Evolutionary conservation across 2,329 filamentous ascomycete genomes (phyloP).

Genomic region (Cryphonectria parasitica): DNA sequence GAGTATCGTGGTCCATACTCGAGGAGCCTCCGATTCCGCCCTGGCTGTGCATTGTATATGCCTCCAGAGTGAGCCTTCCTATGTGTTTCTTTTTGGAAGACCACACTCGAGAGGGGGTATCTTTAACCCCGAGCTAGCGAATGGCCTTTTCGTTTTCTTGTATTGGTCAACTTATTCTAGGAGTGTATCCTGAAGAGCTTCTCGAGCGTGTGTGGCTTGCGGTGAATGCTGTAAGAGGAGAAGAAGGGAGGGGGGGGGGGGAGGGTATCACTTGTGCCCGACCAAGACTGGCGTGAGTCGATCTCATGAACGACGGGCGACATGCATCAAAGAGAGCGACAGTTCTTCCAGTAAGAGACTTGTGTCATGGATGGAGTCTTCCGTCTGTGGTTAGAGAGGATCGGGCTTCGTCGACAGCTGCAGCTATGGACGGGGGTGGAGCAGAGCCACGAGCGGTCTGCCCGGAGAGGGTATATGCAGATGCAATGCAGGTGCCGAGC

Average conservation of each 20-base stretch:
- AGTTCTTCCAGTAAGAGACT: constrained; percentile 41
- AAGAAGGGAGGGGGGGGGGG: constrained; percentile 39
- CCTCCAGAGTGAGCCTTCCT: constrained; percentile 10
- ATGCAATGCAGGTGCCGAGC: constrained; percentile 30
- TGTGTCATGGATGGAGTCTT: constrained; percentile 25
- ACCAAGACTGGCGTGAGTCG: constrained; percentile 41
- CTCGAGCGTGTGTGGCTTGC: constrained; percentile 23
- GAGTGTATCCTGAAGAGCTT: not conserved
- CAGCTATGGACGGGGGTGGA: constrained; percentile 33
- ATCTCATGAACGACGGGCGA: constrained; percentile 48
- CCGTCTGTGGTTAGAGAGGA: constrained; percentile 38
- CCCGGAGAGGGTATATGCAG: constrained; percentile 37
- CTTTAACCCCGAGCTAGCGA: not conserved
- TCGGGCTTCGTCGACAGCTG: constrained; percentile 41
- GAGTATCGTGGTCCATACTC: constrained; percentile 52
- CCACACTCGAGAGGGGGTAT: not conserved
- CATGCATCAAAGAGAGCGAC: constrained; percentile 53
- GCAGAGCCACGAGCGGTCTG: constrained; percentile 35
- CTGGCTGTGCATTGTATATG: constrained; percentile 48
- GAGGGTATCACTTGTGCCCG: constrained; percentile 35
- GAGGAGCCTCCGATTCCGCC: constrained; percentile 46
- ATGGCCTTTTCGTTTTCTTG: constrained; percentile 12
- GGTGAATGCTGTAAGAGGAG: constrained; percentile 35
- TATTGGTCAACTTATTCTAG: not conserved
- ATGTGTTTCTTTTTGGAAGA: not conserved